These are phyloP conservation scores for Emericellopsis atlantica DNA, from an alignment of 2,329 filamentous ascomycete genomes.

Conservation along the genomic window DNA sequence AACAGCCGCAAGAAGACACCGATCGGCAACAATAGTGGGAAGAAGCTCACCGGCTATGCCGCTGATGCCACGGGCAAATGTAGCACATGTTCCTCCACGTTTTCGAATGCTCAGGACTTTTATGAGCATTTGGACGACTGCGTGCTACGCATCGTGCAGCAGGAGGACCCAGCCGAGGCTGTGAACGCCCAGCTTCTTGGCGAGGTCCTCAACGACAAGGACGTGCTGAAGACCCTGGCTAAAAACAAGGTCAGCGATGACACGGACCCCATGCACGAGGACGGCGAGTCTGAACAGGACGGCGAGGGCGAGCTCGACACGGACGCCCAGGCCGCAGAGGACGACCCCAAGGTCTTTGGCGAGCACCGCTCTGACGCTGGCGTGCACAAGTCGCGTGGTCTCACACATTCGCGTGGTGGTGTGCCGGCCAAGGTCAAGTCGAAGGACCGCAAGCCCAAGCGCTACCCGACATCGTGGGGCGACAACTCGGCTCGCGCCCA, in stretches of 20 bases:
- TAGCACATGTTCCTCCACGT: constrained; percentile 84
- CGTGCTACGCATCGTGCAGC: constrained; percentile 58
- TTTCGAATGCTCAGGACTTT: constrained; percentile 90
- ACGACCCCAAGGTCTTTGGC: constrained; percentile 38
- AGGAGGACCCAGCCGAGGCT: constrained; percentile 56
- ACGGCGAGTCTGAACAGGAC: constrained; percentile 20
- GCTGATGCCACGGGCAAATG: constrained; percentile 84
- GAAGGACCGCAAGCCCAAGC: constrained; percentile 63
- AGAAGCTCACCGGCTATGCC: constrained; percentile 58
- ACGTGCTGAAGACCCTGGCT: constrained; percentile 49
- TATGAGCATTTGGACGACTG: constrained; percentile 90
- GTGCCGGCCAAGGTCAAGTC: constrained; percentile 44
- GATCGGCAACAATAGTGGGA: constrained; percentile 27
- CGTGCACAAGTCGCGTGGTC: constrained; percentile 54
- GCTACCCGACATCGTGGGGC: constrained; percentile 85
- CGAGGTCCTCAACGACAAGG: constrained; percentile 51
- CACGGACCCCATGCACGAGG: constrained; percentile 41
- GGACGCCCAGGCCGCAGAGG: constrained; percentile 16
- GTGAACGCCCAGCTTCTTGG: constrained; percentile 56
- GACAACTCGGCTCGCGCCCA: constrained; percentile 75
- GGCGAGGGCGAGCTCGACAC: constrained; percentile 41
- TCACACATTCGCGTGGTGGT: constrained; percentile 68
- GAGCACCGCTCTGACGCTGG: constrained; percentile 28
- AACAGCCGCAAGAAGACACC: constrained; percentile 70
- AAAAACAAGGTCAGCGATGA: constrained; percentile 45